These are phyloP conservation scores for Penicillium rolfsii DNA, from an alignment of 2,329 filamentous ascomycete genomes.

Conservation along the genomic window DNA sequence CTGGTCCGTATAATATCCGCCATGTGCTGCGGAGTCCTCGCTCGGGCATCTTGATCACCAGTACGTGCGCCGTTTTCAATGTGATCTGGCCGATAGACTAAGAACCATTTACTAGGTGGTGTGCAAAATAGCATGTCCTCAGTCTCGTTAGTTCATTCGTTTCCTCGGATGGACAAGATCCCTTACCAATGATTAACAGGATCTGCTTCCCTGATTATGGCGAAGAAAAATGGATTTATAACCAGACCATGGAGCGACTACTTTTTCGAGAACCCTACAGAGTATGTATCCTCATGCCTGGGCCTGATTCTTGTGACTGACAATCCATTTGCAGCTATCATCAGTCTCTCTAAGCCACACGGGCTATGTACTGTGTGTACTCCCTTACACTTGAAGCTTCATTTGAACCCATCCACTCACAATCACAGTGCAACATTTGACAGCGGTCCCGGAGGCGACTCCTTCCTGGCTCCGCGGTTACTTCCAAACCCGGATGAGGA, in stretches of 20 bases:
- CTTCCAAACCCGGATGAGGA: conserved; percentile 38
- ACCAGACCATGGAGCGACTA: conserved; percentile 38
- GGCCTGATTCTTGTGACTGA: conserved; percentile 5
- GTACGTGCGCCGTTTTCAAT: conserved; percentile 31
- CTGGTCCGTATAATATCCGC: conserved; percentile 33
- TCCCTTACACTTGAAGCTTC: not conserved
- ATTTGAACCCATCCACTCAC: conserved; percentile 24
- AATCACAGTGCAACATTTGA: conserved; percentile 41
- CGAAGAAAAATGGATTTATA: conserved; percentile 38
- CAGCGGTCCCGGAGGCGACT: conserved; percentile 38
- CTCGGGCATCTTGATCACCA: conserved; percentile 42
- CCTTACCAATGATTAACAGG: conserved; percentile 19
- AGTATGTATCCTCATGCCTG: conserved; percentile 24
- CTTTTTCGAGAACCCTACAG: conserved; percentile 39
- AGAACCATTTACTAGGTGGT: conserved; percentile 29
- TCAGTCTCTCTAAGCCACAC: conserved; percentile 43
- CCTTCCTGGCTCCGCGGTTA: conserved; percentile 36
- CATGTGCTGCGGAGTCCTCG: conserved; percentile 40
- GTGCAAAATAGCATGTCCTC: conserved; percentile 35
- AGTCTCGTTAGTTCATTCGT: conserved; percentile 36
- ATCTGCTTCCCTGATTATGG: conserved; percentile 40
- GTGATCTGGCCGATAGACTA: conserved; percentile 17
- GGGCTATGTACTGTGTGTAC: conserved; percentile 39
- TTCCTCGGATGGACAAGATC: not conserved
- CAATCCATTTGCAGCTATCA: conserved; percentile 32